These are phyloP conservation scores for Dissophora globulifera DNA, from an alignment of 192 early-diverging fungal species.

Conservation along the genomic window DNA sequence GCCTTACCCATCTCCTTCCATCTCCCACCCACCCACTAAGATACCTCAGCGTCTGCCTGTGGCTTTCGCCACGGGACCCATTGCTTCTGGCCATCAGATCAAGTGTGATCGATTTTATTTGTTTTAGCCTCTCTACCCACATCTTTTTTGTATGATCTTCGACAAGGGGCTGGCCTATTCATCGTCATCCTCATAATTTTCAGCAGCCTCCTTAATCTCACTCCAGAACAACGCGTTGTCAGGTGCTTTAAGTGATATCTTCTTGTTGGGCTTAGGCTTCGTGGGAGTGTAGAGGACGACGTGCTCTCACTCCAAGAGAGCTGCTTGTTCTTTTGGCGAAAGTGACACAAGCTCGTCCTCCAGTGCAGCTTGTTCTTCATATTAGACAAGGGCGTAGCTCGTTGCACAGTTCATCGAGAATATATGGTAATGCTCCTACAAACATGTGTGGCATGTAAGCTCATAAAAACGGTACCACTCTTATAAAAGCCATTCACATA, in stretches of 20 bases:
- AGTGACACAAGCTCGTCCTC: constrained; percentile 4
- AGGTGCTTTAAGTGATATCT: constrained; percentile 1
- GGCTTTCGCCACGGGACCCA: no score
- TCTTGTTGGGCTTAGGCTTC: constrained; percentile 3
- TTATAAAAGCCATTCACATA: constrained; percentile 5
- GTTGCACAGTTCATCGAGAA: not conserved
- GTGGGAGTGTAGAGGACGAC: constrained; percentile 21
- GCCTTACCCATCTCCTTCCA: no score
- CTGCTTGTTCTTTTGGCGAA: not conserved
- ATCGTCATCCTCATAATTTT: constrained; percentile 8
- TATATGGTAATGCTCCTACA: constrained; percentile 13
- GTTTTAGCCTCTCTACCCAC: no score
- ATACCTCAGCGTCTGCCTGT: no score
- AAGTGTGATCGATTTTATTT: no score
- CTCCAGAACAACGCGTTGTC: constrained; percentile 7
- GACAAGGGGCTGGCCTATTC: no score
- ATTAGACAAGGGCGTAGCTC: constrained; percentile 7
- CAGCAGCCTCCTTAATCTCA: constrained; percentile 1
- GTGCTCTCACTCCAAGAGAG: constrained; percentile 14
- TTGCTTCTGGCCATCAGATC: no score
- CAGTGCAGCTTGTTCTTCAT: not conserved
- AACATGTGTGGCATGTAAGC: not conserved
- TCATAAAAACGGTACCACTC: not conserved
- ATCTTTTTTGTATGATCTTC: no score
- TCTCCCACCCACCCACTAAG: no score